A percentile compares a stretch with the other conserved stretches of the same genome.
Evolutionary conservation across 2,329 filamentous ascomycete species (phyloP).

Genomic region (Paecilomyces formosus): DNA sequence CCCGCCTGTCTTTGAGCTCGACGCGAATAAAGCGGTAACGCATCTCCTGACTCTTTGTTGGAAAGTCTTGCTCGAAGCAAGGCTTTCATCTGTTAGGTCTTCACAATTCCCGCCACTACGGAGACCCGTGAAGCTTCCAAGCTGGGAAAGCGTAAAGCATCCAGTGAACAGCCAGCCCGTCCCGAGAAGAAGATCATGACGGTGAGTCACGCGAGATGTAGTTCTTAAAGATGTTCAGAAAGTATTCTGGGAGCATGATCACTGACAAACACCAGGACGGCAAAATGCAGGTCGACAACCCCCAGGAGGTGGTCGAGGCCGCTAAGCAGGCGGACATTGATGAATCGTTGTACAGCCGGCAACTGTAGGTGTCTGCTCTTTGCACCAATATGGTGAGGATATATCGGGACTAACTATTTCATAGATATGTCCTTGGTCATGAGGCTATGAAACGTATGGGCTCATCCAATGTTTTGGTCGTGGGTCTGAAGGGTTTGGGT

Average conservation of each 20-base stretch:
- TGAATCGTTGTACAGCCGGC: slow-evolving; percentile 60
- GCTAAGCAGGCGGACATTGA: slow-evolving; percentile 60
- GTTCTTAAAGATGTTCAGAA: neutral
- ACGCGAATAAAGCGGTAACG: slow-evolving; percentile 17
- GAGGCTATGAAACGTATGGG: slow-evolving; percentile 98
- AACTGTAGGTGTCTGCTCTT: slow-evolving; percentile 39
- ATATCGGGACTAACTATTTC: slow-evolving; percentile 8
- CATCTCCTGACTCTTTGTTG: slow-evolving; percentile 12
- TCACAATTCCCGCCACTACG: slow-evolving; percentile 37
- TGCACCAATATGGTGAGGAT: neutral
- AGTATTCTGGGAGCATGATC: slow-evolving; percentile 3
- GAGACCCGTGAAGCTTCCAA: slow-evolving; percentile 38
- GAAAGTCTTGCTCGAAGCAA: slow-evolving; percentile 38
- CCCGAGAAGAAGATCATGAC: slow-evolving; percentile 48
- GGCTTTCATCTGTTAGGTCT: slow-evolving; percentile 29
- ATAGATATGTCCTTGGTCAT: slow-evolving; percentile 61
- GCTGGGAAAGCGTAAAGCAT: slow-evolving; percentile 48
- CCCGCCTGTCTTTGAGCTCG: slow-evolving; percentile 14
- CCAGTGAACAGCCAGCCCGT: slow-evolving; percentile 39
- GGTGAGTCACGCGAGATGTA: slow-evolving; percentile 23
- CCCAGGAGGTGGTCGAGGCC: slow-evolving; percentile 51
- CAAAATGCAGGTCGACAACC: slow-evolving; percentile 57
- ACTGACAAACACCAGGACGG: slow-evolving; percentile 32
- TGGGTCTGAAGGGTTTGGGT: slow-evolving; percentile 86
- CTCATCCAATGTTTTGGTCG: slow-evolving; percentile 86